Base-by-base conservation (phyloP, 805 yeast genomes). In the Suhomyces xylopsoci region DNA sequence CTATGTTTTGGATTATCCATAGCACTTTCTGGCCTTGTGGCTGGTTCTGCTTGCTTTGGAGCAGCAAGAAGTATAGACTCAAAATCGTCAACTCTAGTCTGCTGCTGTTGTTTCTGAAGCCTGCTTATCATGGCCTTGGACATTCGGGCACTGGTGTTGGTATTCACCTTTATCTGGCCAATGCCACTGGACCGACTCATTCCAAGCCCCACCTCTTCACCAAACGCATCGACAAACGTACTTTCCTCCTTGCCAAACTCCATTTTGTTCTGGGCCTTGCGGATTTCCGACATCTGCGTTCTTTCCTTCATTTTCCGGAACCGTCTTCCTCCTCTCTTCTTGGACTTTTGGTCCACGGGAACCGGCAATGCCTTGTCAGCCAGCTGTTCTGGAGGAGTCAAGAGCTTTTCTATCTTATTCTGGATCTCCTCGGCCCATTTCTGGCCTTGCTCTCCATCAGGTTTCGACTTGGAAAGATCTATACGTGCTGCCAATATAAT, bases 241-340 rank as follows among this genome's bases (percentile, higher is more conserved):
- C 78, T 82, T 63, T 90, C 97, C 56, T 78, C 76, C 59, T 84
- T 80, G 6, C 96, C 97, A 70, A 93, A 92, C 42, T 79, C 87
- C 82, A 92, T 79, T 62, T 88, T 81, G 65, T 93, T 91, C 62
- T 90, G 96, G 2, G 96, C 87, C 58, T 83, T 86, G 34, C 91
- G 84, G 44, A 88, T 65, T 51, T 91, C 96, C 0, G 96, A 86
- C 78, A 88, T 79, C 61, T 85, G 85, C 69, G 87, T 85, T 62
- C 88, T 84, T 63, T 90, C 88, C 66, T 89, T 90, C 73, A 83
- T 80, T 67, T 90, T 91, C 48, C 96, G 77, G 59, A 87, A 79
- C 51, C 93, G 73, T 57, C 84, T 75, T 0, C 99, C 99, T 1
- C 96, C 97, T 60, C 99, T 77, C 59, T 85, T 88, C 69, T 90